Base-by-base conservation (phyloP, 2,329 filamentous ascomycete genomes). In the Didymella exigua region DNA sequence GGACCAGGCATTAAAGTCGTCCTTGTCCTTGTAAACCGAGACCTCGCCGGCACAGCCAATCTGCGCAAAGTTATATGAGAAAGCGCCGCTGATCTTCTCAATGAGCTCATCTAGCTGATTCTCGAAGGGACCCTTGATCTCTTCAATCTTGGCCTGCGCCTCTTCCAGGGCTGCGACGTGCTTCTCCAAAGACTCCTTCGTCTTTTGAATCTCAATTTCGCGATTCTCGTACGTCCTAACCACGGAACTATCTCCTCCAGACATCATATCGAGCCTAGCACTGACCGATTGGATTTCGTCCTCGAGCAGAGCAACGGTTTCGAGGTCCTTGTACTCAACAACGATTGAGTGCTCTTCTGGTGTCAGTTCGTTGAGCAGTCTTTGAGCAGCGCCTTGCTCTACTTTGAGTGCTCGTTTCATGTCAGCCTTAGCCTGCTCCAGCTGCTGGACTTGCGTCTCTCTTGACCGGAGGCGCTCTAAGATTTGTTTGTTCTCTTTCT, bases 41-140 rank as follows among this genome's bases (percentile, higher is more conserved):
- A 99, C 92, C 75, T 98, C 90, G 30, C 95, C 95, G 5, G 93
- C 93, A 74, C 95, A 98, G 62, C 88, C 91, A 70, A 99, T 98
- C 72, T 93, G 89, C 68, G 91, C 86, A 73, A 99, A 98, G 68
- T 96, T 98, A 73, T 93, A 89, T 5, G 89, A 86, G 75, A 99
- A 99, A 0, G 93, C 93, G 43, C 91, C 86, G 71, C 91, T 96
- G 76, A 99, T 97, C 69, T 87, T 86, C 18, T 79, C 79, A 34
- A 97, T 83, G 2, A 99, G 82, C 19, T 79, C 81, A 63, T 98
- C 93, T 2, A 99, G 82, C 65, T 84, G 78, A 0, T 92, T 92
- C 75, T 98, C 95, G 90, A 92, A 99, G 59, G 84, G 80, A 14
- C 79, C 79, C 65, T 88, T 87, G 50, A 96, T 77, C 31, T 86